Percentiles rank a stretch among this genome's conserved stretches.
These are phyloP conservation scores for Lachancea mirantina DNA, from an alignment of 805 yeast genomes.

Conservation along the genomic window DNA sequence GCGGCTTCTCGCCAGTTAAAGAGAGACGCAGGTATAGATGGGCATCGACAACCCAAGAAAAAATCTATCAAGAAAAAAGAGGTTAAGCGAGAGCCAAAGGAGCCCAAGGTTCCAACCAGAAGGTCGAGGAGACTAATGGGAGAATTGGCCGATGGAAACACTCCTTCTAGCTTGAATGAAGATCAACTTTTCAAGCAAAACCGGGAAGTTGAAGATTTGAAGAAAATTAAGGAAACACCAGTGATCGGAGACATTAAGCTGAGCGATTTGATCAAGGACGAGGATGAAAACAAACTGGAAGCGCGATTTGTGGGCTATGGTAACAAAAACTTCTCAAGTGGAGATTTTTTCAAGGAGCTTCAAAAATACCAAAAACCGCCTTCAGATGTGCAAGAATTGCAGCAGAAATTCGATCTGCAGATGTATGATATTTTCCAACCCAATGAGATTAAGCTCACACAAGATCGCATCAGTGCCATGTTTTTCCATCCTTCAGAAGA, in stretches of 20 bases:
- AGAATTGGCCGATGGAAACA: constrained; percentile 43
- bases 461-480: constrained; percentile 65
- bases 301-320: constrained; percentile 27
- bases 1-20: constrained; percentile 47
- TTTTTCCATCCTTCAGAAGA: constrained; percentile 67
- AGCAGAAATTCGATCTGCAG: constrained; percentile 48
- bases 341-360: constrained; percentile 60
- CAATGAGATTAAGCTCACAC: constrained; percentile 58
- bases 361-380: constrained; percentile 30
- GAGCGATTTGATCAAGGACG: constrained; percentile 46
- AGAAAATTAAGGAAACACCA: constrained; percentile 47
- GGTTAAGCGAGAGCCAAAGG: constrained; percentile 17
- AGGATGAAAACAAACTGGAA: constrained; percentile 30
- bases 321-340: constrained; percentile 44
- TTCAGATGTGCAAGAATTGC: constrained; percentile 38
- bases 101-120: constrained; percentile 48
- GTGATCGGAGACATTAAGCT: constrained; percentile 60
- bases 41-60: constrained; percentile 18
- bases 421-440: constrained; percentile 57
- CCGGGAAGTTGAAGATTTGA: constrained; percentile 35
- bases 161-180: constrained; percentile 25
- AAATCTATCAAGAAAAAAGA: constrained; percentile 21
- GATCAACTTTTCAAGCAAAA: constrained; percentile 18
- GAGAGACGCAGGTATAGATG: constrained; percentile 37
- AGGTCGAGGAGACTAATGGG: constrained; percentile 79